phyloP scores from a whole-genome alignment of 345 rosid genomes.

The Noccaea caerulescens region DNA sequence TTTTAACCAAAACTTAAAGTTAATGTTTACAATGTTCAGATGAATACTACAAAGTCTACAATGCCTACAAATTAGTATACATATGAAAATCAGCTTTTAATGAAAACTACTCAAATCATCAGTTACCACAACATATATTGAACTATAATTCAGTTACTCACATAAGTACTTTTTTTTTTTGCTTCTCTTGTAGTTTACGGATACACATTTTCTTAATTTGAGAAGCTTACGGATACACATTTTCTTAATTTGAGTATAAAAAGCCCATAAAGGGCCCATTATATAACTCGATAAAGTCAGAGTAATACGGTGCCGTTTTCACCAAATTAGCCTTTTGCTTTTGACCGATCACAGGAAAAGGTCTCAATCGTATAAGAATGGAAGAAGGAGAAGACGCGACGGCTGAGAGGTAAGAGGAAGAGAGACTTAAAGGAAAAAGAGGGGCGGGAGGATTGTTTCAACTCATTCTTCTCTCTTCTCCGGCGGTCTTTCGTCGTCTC shows the following conservation, averaged over 20 bases:
- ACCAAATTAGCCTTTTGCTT: constrained; percentile 10
- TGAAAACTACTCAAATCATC: neutral
- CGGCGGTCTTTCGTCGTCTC: constrained; percentile 41
- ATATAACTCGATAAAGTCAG: neutral
- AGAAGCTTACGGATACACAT: no score
- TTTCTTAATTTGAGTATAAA: neutral
- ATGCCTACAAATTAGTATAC: neutral
- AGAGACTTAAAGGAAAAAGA: constrained; percentile 24
- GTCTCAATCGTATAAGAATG: constrained; percentile 14
- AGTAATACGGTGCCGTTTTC: neutral
- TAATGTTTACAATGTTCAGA: neutral
- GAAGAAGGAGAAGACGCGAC: constrained; percentile 28
- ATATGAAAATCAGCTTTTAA: neutral
- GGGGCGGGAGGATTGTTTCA: constrained; percentile 34
- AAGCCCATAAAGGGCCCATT: constrained; percentile 26
- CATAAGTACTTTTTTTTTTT: neutral
- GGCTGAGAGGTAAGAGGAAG: constrained; percentile 46
- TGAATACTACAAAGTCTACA: neutral
- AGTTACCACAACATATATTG: no score
- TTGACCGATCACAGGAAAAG: constrained; percentile 27
- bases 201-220: neutral
- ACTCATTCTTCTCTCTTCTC: constrained; percentile 33
- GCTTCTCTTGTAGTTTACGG: neutral
- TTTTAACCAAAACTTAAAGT: neutral
- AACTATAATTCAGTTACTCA: neutral